Conservation (phyloP, 1,284 basidiomycete genomes). For the Ceratobasidium sp. region DNA sequence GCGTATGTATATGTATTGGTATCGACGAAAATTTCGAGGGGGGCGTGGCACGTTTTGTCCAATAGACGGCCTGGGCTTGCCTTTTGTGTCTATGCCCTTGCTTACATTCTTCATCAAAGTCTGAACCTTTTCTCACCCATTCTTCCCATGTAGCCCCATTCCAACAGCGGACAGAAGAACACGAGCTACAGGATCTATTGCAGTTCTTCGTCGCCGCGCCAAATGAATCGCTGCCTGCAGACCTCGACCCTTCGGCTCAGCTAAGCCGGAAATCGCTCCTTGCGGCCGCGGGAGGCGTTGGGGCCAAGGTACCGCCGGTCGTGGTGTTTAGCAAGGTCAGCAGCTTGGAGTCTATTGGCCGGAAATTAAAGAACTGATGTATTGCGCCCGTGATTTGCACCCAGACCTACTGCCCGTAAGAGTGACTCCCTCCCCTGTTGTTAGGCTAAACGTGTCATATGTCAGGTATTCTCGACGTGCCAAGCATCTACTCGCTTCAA, state of each 20-base stretch:
- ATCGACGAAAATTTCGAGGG: not conserved
- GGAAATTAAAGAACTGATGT: slow-evolving; percentile 1
- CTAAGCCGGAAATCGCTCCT: slow-evolving; percentile 25
- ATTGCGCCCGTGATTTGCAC: slow-evolving; percentile 24
- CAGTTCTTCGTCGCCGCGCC: slow-evolving; percentile 46
- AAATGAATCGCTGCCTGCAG: slow-evolving; percentile 48
- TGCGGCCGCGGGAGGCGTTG: slow-evolving; percentile 9
- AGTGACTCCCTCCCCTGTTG: slow-evolving; percentile 34
- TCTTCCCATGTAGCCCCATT: slow-evolving; percentile 30
- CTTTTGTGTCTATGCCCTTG: not conserved
- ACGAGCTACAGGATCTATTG: slow-evolving; percentile 49
- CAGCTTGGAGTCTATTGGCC: slow-evolving; percentile 1
- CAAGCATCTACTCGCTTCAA: slow-evolving; percentile 72
- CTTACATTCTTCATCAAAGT: not conserved
- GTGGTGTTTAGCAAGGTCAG: slow-evolving; percentile 83
- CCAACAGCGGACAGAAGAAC: slow-evolving; percentile 23
- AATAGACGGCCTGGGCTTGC: not conserved
- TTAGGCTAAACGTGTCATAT: not conserved
- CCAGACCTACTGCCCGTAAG: slow-evolving; percentile 79
- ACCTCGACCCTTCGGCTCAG: slow-evolving; percentile 46
- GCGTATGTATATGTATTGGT: not conserved
- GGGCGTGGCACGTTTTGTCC: not conserved
- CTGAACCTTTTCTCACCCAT: not conserved
- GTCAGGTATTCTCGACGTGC: slow-evolving; percentile 72
- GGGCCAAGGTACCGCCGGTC: slow-evolving; percentile 66